Evolutionary conservation across 352 stramenopile genomes (phyloP).

Genomic region (Thraustochytrium sp.): DNA sequence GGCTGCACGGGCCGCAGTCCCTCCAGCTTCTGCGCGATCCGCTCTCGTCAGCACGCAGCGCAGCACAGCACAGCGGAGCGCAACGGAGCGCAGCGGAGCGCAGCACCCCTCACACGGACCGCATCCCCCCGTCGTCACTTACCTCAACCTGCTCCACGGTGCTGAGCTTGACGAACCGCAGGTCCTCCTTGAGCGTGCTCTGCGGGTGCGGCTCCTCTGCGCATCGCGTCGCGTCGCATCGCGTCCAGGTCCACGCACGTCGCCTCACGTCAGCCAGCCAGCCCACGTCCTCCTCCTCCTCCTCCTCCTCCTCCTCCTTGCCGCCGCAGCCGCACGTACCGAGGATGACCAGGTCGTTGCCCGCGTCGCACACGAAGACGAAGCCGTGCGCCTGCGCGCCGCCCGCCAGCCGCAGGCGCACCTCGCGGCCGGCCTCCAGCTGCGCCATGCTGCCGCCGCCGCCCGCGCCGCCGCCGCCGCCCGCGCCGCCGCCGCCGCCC

Average conservation of each 20-base stretch:
- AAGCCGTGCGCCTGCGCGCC: background rate
- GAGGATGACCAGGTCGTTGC: constrained; percentile 31
- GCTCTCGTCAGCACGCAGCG: too few relatives aligned
- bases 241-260: background rate
- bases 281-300: background rate
- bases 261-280: background rate
- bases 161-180: constrained; percentile 30
- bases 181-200: constrained; percentile 34
- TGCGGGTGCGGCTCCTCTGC: constrained; percentile 39
- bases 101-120: too few relatives aligned
- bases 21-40: background rate
- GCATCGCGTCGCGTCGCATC: background rate
- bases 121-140: background rate
- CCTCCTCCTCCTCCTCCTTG: background rate
- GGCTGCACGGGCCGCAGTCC: background rate
- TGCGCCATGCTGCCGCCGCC: background rate
- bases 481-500: too few relatives aligned
- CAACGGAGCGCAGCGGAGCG: too few relatives aligned
- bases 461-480: too few relatives aligned
- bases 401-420: background rate
- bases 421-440: background rate
- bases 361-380: constrained; percentile 8
- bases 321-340: background rate
- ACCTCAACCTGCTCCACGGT: constrained; percentile 4
- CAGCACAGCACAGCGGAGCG: too few relatives aligned